Evolutionary conservation across 495 filamentous ascomycete species (phyloP).

Genomic region (Xylaria scruposa): DNA sequence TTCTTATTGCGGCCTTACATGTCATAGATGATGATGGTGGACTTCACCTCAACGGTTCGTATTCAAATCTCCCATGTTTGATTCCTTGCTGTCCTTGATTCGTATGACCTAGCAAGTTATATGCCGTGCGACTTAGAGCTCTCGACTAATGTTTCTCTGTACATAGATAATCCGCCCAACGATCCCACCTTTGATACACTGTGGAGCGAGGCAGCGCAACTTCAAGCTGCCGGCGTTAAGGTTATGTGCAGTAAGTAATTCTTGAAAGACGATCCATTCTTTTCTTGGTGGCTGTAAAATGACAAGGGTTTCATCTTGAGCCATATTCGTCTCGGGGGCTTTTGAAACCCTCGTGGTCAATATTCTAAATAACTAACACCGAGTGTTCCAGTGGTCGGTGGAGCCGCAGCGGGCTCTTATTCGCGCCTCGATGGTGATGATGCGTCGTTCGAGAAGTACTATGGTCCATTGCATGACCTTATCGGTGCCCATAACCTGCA

Average conservation of each 20-base stretch:
- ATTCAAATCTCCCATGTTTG: neutral
- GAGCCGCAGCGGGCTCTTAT: constrained; percentile 75
- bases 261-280: neutral
- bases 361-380: neutral
- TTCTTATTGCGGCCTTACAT: constrained; percentile 80
- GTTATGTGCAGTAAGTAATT: constrained; percentile 63
- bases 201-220: constrained; percentile 68
- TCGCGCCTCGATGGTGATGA: constrained; percentile 64
- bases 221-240: constrained; percentile 70
- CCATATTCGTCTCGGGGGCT: neutral
- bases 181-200: constrained; percentile 62
- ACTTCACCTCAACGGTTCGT: constrained; percentile 69
- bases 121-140: neutral
- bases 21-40: constrained; percentile 65
- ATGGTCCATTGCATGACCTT: constrained; percentile 65
- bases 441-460: constrained; percentile 68
- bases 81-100: neutral
- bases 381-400: constrained; percentile 66
- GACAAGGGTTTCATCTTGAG: neutral
- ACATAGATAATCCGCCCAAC: constrained; percentile 60
- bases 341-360: neutral
- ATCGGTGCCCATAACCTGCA: constrained; percentile 68
- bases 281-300: neutral
- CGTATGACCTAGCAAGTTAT: neutral
- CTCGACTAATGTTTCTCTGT: neutral